Base-by-base conservation (phyloP, 2,329 filamentous ascomycete species). In the Podosphaera aphanis region DNA sequence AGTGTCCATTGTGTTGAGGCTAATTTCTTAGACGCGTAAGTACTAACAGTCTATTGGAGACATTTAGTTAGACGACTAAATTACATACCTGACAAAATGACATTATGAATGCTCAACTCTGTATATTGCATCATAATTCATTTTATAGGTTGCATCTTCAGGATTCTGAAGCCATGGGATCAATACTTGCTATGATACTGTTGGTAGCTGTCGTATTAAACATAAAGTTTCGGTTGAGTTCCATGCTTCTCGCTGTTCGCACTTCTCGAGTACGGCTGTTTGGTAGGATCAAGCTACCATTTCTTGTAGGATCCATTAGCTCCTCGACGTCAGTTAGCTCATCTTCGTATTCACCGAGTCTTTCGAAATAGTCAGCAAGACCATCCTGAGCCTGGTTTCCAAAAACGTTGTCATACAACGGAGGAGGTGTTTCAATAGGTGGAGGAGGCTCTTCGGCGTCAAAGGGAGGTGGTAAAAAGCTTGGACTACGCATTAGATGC, bases 381-480 rank as follows among this genome's bases (percentile, higher is more conserved):
- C 68, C 46, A 68, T 74, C 41, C 67, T 71, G 51, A 64, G 65
- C 52, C 57, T 63, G 52, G 57, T 57, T 61, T 2, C 70, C 72
- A 16, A 79, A 71, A 45, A 80, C 74, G 25, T 66, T 67, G 45
- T 77, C 73, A 54, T 83, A 83, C 39, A 73, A 68, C 8, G 79
- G 79, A 8, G 79, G 79, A 7, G 79, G 79, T 1, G 78, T 82
- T 47, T 76, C 65, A 31, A 81, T 62, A 1, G 76, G 73, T 47
- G 79, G 79, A 2, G 79, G 77, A 3, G 78, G 77, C 3, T 77
- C 75, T 16, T 74, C 67, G 41, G 80, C 72, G 16, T 77, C 76
- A 49, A 79, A 74, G 55, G 82, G 83, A 0, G 76, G 66, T 4
- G 79, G 79, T 43, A 78, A 77, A 59, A 76, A 82, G 0, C 76